Conservation (phyloP, 306 rosid genomes). For the Begonia loranthoides region DNA sequence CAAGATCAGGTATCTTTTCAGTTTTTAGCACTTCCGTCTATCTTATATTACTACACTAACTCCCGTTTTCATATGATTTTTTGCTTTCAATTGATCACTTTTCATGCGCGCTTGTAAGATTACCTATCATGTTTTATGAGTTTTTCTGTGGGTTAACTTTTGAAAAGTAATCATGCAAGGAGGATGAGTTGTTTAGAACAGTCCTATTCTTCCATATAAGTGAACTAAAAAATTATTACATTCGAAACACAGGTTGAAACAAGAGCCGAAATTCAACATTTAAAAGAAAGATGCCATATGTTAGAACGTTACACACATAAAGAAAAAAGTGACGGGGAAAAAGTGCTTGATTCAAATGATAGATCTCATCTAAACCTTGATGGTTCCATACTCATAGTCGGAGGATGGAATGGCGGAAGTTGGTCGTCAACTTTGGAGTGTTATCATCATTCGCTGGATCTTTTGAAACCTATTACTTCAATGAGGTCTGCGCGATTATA, state of each 20-base stretch:
- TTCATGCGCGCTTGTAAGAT: too few relatives aligned
- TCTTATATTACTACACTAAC: too few relatives aligned
- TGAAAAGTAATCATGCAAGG: too few relatives aligned
- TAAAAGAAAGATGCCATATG: conserved; percentile 15
- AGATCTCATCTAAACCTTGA: conserved; percentile 11
- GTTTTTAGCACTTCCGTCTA: too few relatives aligned
- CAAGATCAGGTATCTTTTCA: conserved; percentile 28
- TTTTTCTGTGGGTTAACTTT: too few relatives aligned
- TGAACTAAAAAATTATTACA: conserved; percentile 2
- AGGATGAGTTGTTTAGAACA: too few relatives aligned
- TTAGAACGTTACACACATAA: conserved; percentile 7
- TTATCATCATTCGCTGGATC: conserved; percentile 20
- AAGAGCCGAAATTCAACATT: conserved; percentile 16
- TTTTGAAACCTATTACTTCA: conserved; percentile 18
- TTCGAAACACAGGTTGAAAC: conserved; percentile 26
- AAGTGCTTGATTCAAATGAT: conserved; percentile 1
- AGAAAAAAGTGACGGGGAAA: conserved; percentile 1
- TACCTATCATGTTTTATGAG: too few relatives aligned
- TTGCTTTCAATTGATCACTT: too few relatives aligned
- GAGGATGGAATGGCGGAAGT: conserved; percentile 29
- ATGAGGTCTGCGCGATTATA: conserved; percentile 22
- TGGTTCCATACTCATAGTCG: conserved; percentile 23
- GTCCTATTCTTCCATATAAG: too few relatives aligned
- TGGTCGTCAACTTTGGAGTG: conserved; percentile 17
- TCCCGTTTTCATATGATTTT: too few relatives aligned